phyloP scores from a whole-genome alignment of 2,329 filamentous ascomycete genomes.

The Aspergillus sojae region DNA sequence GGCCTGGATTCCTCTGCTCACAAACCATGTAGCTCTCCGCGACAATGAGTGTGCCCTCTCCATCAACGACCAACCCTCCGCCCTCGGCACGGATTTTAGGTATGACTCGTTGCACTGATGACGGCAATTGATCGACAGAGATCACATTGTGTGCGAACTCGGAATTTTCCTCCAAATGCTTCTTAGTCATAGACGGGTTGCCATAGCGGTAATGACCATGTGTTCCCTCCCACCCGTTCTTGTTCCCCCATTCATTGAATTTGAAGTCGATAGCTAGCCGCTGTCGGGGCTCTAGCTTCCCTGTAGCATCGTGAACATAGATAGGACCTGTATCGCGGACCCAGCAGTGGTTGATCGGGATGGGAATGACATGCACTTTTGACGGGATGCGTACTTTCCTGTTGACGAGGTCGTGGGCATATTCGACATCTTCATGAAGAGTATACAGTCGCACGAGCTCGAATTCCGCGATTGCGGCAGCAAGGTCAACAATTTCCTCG shows the following conservation, averaged over 20 bases:
- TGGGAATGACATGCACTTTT: conserved; percentile 18
- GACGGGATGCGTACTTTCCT: conserved; percentile 8
- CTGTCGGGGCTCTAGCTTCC: conserved; percentile 13
- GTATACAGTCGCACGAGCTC: conserved; percentile 27
- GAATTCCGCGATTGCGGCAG: conserved; percentile 22
- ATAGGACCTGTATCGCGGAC: no score
- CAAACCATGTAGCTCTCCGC: conserved; percentile 33
- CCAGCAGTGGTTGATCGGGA: conserved; percentile 20
- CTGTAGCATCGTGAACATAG: conserved; percentile 23
- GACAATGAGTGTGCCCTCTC: conserved; percentile 33
- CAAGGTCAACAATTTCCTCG: conserved; percentile 18
- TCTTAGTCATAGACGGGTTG: conserved; percentile 18
- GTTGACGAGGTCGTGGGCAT: conserved; percentile 16
- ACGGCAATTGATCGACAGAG: conserved; percentile 15
- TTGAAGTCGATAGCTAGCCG: conserved; percentile 23
- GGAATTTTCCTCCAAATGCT: conserved; percentile 16
- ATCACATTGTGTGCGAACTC: conserved; percentile 23
- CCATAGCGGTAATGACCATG: conserved; percentile 16
- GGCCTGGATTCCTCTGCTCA: conserved; percentile 29
- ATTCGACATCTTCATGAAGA: conserved; percentile 21
- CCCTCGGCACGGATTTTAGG: conserved; percentile 29
- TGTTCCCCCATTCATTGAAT: conserved; percentile 29
- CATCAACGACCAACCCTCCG: conserved; percentile 31
- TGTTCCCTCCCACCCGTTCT: conserved; percentile 16
- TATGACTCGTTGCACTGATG: conserved; percentile 15